These are phyloP conservation scores for Colletotrichum lini DNA, from an alignment of 2,329 filamentous ascomycete species.

Conservation along the genomic window DNA sequence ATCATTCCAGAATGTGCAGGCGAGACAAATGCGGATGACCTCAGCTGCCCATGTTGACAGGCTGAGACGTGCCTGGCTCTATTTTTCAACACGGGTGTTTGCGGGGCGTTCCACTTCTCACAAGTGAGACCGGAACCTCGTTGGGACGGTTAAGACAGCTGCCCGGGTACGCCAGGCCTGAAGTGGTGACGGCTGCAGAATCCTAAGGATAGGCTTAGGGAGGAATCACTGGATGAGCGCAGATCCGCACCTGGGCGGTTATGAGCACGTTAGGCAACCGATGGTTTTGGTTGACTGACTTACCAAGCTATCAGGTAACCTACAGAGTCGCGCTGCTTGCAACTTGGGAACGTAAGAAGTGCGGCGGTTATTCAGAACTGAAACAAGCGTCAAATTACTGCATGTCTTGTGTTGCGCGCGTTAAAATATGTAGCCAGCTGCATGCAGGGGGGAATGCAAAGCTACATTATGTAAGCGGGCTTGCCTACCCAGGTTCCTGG, in stretches of 20 bases:
- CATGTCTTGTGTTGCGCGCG: slow-evolving; percentile 5
- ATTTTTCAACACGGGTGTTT: neutral
- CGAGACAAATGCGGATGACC: neutral
- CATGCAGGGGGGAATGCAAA: neutral
- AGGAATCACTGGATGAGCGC: neutral
- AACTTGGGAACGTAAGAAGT: neutral
- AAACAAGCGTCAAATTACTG: neutral
- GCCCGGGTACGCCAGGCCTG: neutral
- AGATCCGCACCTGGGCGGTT: neutral
- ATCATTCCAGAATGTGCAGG: neutral
- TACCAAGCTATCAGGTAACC: too few relatives aligned
- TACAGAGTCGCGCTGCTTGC: neutral
- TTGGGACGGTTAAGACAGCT: neutral
- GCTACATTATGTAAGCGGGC: too few relatives aligned
- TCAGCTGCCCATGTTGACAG: neutral
- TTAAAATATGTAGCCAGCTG: neutral
- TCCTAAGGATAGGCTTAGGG: neutral
- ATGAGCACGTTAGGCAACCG: neutral
- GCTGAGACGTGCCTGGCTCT: neutral
- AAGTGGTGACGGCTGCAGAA: neutral
- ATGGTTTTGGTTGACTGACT: neutral
- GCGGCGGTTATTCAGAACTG: neutral
- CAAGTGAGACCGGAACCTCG: neutral
- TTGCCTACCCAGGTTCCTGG: neutral
- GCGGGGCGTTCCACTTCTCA: neutral